A percentile compares a stretch with the other conserved stretches of the same genome.
These are phyloP conservation scores for Fusarium torreyae DNA, from an alignment of 2,329 filamentous ascomycete genomes.

Conservation along the genomic window DNA sequence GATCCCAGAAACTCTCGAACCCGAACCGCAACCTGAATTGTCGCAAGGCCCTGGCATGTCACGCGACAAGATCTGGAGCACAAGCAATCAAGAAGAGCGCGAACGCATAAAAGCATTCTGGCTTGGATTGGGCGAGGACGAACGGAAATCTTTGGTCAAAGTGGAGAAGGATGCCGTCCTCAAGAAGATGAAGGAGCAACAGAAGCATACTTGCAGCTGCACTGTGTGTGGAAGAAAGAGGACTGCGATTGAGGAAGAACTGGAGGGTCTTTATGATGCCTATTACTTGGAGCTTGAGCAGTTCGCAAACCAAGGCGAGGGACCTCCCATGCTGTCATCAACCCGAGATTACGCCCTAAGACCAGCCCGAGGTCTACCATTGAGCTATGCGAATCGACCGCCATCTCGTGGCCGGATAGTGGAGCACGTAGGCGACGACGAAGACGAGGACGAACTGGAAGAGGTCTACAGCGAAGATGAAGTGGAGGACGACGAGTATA, in stretches of 20 bases:
- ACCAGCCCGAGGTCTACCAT: slow-evolving; percentile 71
- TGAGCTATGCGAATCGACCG: slow-evolving; percentile 74
- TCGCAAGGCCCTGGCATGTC: slow-evolving; percentile 64
- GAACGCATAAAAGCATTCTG: slow-evolving; percentile 99
- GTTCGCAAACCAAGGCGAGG: slow-evolving; percentile 88
- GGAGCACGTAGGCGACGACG: slow-evolving; percentile 73
- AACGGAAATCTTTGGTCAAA: slow-evolving; percentile 95
- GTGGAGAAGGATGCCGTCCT: slow-evolving; percentile 98
- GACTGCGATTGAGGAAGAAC: slow-evolving; percentile 96
- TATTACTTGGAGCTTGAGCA: slow-evolving; percentile 99
- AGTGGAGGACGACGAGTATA: slow-evolving; percentile 72
- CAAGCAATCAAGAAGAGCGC: slow-evolving; percentile 91
- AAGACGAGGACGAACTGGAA: slow-evolving; percentile 70
- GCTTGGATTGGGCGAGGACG: slow-evolving; percentile 93
- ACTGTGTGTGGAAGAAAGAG: slow-evolving; percentile 97
- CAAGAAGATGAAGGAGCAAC: slow-evolving; percentile 99
- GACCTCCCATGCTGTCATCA: slow-evolving; percentile 66
- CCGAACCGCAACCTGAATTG: slow-evolving; percentile 49
- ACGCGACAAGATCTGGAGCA: slow-evolving; percentile 97
- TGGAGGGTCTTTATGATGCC: slow-evolving; percentile 97
- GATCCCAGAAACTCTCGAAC: slow-evolving; percentile 34
- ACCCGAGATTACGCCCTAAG: slow-evolving; percentile 75
- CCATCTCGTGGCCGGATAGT: slow-evolving; percentile 83
- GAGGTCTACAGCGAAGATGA: slow-evolving; percentile 66
- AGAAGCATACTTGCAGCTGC: slow-evolving; percentile 98